These are phyloP conservation scores for Kodamaea laetipori DNA, from an alignment of 805 yeast genomes.

Conservation along the genomic window DNA sequence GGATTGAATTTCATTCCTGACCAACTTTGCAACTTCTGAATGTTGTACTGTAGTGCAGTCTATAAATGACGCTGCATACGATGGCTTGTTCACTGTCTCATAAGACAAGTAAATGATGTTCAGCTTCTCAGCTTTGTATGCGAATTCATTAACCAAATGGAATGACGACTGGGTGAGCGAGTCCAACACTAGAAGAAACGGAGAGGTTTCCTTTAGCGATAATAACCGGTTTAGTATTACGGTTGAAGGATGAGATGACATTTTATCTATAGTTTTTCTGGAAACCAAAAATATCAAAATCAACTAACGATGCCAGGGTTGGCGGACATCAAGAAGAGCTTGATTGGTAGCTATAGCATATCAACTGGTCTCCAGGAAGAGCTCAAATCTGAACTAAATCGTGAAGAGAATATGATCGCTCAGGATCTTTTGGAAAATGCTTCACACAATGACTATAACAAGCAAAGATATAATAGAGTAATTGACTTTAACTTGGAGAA, in stretches of 20 bases:
- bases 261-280: constrained; percentile 13
- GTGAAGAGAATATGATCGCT: constrained; percentile 19
- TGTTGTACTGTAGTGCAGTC: constrained; percentile 39
- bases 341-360: constrained; percentile 35
- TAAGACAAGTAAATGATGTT: constrained; percentile 61
- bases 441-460: constrained; percentile 31
- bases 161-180: constrained; percentile 68
- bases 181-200: constrained; percentile 71
- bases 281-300: background rate
- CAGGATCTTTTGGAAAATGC: constrained; percentile 17
- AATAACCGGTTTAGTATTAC: constrained; percentile 69
- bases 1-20: constrained; percentile 21
- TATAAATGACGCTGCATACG: constrained; percentile 49
- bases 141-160: constrained; percentile 59
- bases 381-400: constrained; percentile 25
- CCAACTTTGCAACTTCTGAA: constrained; percentile 21
- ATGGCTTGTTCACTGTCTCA: constrained; percentile 61
- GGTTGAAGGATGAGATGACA: constrained; percentile 37
- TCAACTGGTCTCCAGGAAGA: constrained; percentile 31
- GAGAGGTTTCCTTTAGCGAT: constrained; percentile 69
- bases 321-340: constrained; percentile 15
- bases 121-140: constrained; percentile 37
- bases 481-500: constrained; percentile 21
- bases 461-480: constrained; percentile 29
- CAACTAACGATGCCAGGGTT: constrained; percentile 4